Evolutionary conservation across 495 filamentous ascomycete genomes (phyloP).

Genomic region (Penicillium daleae): DNA sequence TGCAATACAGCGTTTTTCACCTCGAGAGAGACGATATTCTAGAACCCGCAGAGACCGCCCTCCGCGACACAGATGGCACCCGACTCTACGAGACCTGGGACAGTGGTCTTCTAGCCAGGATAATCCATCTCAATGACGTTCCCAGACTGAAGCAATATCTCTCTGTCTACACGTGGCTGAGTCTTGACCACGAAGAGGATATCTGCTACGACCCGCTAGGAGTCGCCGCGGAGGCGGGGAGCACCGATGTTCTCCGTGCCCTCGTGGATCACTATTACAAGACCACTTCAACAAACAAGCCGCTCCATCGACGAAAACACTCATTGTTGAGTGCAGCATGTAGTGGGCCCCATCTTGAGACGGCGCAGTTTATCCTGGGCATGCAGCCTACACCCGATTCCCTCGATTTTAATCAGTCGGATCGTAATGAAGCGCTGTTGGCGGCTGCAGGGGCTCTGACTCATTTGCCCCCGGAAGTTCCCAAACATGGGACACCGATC

Average conservation of each 20-base stretch:
- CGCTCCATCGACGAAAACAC: background rate
- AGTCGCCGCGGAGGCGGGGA: background rate
- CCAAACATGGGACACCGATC: background rate
- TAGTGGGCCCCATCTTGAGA: background rate
- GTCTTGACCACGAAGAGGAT: background rate
- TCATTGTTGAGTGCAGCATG: background rate
- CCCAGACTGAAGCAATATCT: constrained; percentile 3
- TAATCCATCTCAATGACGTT: background rate
- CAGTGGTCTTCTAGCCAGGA: background rate
- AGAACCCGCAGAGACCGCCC: background rate
- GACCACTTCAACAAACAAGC: background rate
- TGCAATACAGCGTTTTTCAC: too few relatives aligned
- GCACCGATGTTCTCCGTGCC: background rate
- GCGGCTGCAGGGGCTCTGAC: background rate
- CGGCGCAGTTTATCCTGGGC: background rate
- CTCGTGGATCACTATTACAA: background rate
- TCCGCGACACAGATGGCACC: background rate
- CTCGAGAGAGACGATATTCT: too few relatives aligned
- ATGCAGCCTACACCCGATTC: background rate
- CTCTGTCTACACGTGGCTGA: background rate
- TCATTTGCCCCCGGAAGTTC: background rate
- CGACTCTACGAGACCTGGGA: background rate
- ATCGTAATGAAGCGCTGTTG: background rate
- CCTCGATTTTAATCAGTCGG: background rate
- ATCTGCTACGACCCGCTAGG: background rate